Evolutionary conservation across 148 eudicot species (phyloP).

Genomic region (Rhododendron molle): DNA sequence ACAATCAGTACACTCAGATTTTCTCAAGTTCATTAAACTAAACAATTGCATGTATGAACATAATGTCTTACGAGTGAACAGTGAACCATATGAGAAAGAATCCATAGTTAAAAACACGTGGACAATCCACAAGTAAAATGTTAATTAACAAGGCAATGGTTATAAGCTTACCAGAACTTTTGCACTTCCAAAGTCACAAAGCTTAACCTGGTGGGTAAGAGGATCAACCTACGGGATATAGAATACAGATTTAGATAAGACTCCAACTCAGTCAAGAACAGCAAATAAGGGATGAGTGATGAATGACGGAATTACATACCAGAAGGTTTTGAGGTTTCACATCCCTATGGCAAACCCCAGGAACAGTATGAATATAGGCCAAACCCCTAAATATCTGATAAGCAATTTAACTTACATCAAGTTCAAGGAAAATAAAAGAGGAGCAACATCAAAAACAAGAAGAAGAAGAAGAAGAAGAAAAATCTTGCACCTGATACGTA

Average conservation of each 20-base stretch:
- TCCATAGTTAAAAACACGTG: neutral
- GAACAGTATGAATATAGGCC: conserved; percentile 76
- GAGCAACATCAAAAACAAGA: neutral
- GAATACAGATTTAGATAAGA: conserved; percentile 2
- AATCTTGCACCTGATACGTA: conserved; percentile 57
- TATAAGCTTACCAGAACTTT: conserved; percentile 59
- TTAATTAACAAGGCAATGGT: neutral
- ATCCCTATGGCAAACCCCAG: conserved; percentile 82
- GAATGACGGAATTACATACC: conserved; percentile 19
- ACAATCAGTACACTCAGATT: neutral
- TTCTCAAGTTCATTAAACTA: neutral
- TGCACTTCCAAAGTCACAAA: conserved; percentile 95
- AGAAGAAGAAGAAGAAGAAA: neutral
- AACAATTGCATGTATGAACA: neutral
- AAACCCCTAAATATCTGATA: conserved; percentile 76
- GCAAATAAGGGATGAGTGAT: neutral
- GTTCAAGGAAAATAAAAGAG: neutral
- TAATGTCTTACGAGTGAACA: neutral
- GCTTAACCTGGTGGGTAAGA: conserved; percentile 83
- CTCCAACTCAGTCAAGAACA: neutral
- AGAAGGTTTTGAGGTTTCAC: conserved; percentile 76
- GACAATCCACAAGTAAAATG: neutral
- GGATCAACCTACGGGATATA: conserved; percentile 61
- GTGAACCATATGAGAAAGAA: neutral
- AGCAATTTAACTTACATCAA: neutral